Evolutionary conservation across 1,284 basidiomycete species (phyloP).

Genomic region (Pseudozyma flocculosa): DNA sequence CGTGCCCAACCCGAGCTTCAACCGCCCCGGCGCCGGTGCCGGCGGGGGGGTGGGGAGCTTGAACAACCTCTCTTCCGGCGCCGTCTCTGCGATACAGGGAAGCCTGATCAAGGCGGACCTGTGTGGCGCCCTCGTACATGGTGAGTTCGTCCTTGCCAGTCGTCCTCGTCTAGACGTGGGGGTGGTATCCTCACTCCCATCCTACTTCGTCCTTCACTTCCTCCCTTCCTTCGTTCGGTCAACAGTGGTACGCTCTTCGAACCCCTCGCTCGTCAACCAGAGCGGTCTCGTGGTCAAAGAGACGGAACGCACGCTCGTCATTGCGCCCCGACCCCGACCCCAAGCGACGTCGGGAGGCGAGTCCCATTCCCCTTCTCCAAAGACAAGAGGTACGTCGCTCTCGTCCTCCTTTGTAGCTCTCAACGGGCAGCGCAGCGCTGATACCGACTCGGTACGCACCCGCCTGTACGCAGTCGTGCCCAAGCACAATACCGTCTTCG

Average conservation of each 20-base stretch:
- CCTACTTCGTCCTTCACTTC: too few relatives aligned
- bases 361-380: neutral
- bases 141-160: constrained; percentile 2
- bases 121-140: constrained; percentile 29
- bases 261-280: constrained; percentile 29
- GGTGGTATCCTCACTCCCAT: constrained; percentile 1
- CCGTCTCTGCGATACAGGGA: constrained; percentile 24
- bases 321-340: constrained; percentile 9
- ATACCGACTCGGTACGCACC: too few relatives aligned
- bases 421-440: too few relatives aligned
- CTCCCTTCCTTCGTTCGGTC: too few relatives aligned
- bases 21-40: too few relatives aligned
- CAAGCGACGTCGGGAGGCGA: too few relatives aligned
- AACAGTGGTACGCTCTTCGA: constrained; percentile 24
- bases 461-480: constrained; percentile 28
- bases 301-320: constrained; percentile 27
- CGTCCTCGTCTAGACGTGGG: constrained; percentile 1
- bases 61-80: constrained; percentile 21
- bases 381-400: too few relatives aligned
- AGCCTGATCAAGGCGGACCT: constrained; percentile 36
- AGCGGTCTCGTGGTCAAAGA: constrained; percentile 30
- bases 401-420: too few relatives aligned
- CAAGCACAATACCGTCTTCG: constrained; percentile 35
- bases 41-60: constrained; percentile 11
- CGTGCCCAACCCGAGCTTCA: constrained; percentile 21